Evolutionary conservation across 257 asterid species (phyloP), one percentile per base, ranked within the genome.

Genomic region (Plectranthus barbatus): DNA sequence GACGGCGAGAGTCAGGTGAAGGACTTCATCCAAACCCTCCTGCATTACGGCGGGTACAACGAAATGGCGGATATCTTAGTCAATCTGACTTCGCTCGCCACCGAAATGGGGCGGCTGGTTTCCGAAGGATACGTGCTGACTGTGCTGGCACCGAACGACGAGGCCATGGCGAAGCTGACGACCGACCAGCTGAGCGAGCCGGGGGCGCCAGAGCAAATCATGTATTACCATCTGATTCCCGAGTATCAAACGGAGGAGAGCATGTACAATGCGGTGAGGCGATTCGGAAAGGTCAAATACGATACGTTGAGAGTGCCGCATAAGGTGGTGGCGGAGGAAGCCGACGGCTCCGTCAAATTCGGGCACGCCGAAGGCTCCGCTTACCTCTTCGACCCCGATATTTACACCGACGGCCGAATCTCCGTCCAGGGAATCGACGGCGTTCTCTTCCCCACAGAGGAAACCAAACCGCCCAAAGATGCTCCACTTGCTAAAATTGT

Each of bases 381-480:
- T 0, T 89, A 93, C 70, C 75, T 93, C 39, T 79, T 90, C 18
- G 99, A 93, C 74, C 96, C 99, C 7, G 99, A 93, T 78, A 85
- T 93, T 0, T 93, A 93, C 15, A 93, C 95, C 24, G 99, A 93
- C 64, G 99, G 99, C 17, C 70, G 99, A 66, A 93, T 93, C 17
- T 93, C 99, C 3, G 99, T 93, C 13, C 99, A 93, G 73, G 99
- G 99, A 1, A 93, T 93, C 18, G 97, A 93, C 50, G 88, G 89
- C 7, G 97, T 93, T 37, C 68, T 93, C 73, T 71, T 83, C 20
- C 96, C 97, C 61, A 68, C 71, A 56, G 95, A 85, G 69, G 95
- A 82, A 56, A 68, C 21, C 21, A 79, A 31, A 59, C 61, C 81
- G 1, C 72, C 92, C 4, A 83, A 78, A 68, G 33, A 77, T 24